Base-by-base conservation (phyloP, 2,329 filamentous ascomycete species). In the Sporothrix luriei region DNA sequence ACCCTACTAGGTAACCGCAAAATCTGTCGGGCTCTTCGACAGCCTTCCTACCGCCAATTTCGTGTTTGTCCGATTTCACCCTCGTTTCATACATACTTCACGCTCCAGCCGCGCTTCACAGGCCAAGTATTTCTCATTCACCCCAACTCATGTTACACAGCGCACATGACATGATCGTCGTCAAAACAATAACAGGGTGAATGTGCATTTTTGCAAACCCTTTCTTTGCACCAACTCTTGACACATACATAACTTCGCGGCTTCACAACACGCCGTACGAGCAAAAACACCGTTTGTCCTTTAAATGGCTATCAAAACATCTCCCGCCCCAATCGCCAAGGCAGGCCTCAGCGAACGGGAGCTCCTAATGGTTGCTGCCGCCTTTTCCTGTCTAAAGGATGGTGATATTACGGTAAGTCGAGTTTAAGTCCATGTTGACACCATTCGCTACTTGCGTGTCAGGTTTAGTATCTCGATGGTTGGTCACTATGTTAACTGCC, bases 331-430 rank as follows among this genome's bases (percentile, higher is more conserved):
- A 0, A 66, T 73, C 11, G 43, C 40, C 0, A 48, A 43, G 40
- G 64, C 68, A 5, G 71, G 70, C 5, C 68, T 73, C 14, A 68
- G n/a, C 5, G 70, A 72, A 48, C 68, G 72, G 33, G 71, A 73
- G 71, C 70, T 73, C 7, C 33, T 69, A 3, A 24, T 66, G 7
- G 59, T 73, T 4, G 66, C 62, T n/a, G 71, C 71, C 0, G 72
- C 72, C 0, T 73, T 68, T 55, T 6, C 69, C 24, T 67, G 70
- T 11, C 43, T 69, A 24, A 67, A 57, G 21, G 43, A 29, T 5
- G 57, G 57, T 4, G 61, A 69, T 3, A 43, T n/a, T 3, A 9
- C 24, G 55, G 71, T 72, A 13, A 70, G 71, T 5, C n/a, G 21
- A 13, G 4, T 14, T 6, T 10, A 2, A 29, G 11, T 10, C n/a